These are phyloP conservation scores for Solanum sejunctum DNA, from an alignment of 257 asterid genomes.

Conservation along the genomic window DNA sequence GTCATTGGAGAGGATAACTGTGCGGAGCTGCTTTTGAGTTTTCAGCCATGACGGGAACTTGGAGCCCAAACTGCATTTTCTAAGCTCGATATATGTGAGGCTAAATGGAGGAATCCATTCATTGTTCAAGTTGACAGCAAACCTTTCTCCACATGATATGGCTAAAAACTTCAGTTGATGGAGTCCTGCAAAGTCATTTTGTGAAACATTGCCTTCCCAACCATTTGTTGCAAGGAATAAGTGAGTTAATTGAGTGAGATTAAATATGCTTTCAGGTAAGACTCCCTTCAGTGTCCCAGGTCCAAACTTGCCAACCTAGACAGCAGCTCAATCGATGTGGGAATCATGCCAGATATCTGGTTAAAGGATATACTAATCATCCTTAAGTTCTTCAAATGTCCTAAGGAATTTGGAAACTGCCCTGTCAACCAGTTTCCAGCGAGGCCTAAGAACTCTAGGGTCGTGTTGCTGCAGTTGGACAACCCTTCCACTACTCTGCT, in stretches of 20 bases:
- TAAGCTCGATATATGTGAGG: conserved; percentile 3
- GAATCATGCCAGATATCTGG: neutral
- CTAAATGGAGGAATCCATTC: conserved; percentile 18
- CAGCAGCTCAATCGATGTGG: neutral
- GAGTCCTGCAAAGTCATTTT: conserved; percentile 5
- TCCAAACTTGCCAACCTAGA: neutral
- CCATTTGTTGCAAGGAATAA: neutral
- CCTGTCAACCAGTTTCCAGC: neutral
- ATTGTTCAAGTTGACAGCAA: neutral
- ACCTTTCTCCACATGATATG: conserved; percentile 1
- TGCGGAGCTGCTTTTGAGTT: conserved; percentile 4
- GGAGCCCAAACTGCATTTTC: conserved; percentile 8
- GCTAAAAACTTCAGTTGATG: conserved; percentile 10
- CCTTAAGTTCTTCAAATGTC: neutral
- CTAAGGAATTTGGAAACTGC: neutral
- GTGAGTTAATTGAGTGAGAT: neutral
- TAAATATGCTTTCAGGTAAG: neutral
- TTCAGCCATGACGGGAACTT: conserved; percentile 15
- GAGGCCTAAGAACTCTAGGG: neutral
- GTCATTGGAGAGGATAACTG: neutral
- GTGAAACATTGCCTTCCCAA: conserved; percentile 5
- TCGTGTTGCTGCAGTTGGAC: neutral
- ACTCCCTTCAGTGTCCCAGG: neutral
- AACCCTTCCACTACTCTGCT: neutral
- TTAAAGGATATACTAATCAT: neutral